Base-by-base conservation (phyloP, 148 eudicot genomes). In the Vaccinium myrtillus region DNA sequence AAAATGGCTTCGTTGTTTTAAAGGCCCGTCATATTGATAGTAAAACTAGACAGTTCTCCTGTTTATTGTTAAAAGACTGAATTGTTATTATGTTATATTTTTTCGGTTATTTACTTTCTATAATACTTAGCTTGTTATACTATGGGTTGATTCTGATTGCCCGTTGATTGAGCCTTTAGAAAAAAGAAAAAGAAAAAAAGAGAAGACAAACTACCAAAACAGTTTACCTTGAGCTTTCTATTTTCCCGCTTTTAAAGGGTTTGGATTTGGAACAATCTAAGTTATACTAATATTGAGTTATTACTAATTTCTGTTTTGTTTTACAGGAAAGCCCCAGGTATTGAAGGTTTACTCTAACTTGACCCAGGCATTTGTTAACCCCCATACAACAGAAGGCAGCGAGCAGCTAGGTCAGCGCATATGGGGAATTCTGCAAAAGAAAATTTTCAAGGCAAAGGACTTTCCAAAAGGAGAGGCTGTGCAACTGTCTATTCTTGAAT, bases 341-440 rank as follows among this genome's bases (percentile, higher is more conserved):
- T 73, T 96, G 84, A 93, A 90, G 84, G 87, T 91, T 30, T 94
- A 90, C 89, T 90, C 98, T n/a, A 92, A 91, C 88, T 89, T 96
- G 79, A 93, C 92, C 70, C 96, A 91, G 88, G 96, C 95, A 85
- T 93, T 89, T 86, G 90, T 92, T 58, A 95, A 93, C 80, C 99
- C 96, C 56, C 91, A 93, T 86, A 94, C 95, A 25, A 89, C 97
- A 49, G 99, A 97, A 87, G 94, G 95, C 53, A 95, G 96, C 53
- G 95, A 95, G 86, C 99, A 97, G 86, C 98, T 97, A 74, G 96
- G 93, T 82, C 95, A 97, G 86, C 94, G 98, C 14, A 94, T 97
- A 59, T 94, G 88, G 93, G 98, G 96, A 32, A 93, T 97, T 74
- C 80, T 95, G 87, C 96, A 95, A 73, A 95, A 95, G 91, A 92